Evolutionary conservation across 768 basidiomycete species (phyloP), one percentile per base, ranked within the genome.

Genomic region (Cystofilobasidium macerans): DNA sequence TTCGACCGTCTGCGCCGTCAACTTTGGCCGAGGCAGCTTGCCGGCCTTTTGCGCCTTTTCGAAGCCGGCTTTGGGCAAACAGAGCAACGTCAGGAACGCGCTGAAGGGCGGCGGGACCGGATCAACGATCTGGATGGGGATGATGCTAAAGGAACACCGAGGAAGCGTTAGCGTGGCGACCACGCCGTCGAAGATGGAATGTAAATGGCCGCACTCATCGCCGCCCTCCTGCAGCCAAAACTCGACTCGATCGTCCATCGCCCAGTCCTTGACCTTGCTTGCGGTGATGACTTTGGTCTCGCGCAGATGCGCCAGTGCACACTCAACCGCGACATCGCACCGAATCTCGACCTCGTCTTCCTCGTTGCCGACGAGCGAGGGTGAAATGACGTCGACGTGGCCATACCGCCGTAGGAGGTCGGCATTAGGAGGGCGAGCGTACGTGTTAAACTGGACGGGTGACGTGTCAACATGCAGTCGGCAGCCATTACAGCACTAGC

Each of bases 341-440:
- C 67, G 67, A 24, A 68, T 62, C 61, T 68, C 67, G 43, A 68
- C 61, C 56, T 75, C 73, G 62, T 77, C 76, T n/a, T 66, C 73
- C 18, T 74, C 70, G 62, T 76, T 77, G 7, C 76, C 76, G 40
- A 70, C 68, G 14, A 70, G 68, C n/a, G 67, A 68, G 18, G 67
- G 61, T 12, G 81, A 82, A 22, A 92, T 74, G 33, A 84, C 72
- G 76, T 98, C 95, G 62, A 94, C 86, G 72, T 97, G 88, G 0
- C 95, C 95, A 72, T 94, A 98, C 64, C 88, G 84, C 51, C 95
- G 83, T n/a, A 99, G 81, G 11, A 99, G 82, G 70, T 93, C 93
- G 9, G 88, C 83, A 73, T 98, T 98, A 7, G 94, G 90, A 1
- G 84, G 86, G 72, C 93, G 88, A 32, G 86, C 89, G 74, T 98